These are phyloP conservation scores for Mycotypha africana DNA, from an alignment of 371 early-diverging fungal species.

Conservation along the genomic window DNA sequence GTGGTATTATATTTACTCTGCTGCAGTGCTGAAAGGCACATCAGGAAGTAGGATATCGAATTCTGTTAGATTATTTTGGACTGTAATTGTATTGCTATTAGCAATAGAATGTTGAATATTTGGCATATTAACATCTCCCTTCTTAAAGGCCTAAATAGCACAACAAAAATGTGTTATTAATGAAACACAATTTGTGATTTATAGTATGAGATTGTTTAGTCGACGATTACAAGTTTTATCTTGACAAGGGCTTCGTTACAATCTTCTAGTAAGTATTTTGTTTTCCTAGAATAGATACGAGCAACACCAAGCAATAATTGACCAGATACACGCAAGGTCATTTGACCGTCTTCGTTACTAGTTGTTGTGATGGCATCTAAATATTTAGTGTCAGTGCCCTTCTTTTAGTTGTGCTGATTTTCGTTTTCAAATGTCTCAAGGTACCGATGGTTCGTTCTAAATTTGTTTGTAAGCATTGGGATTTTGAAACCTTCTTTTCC, in stretches of 20 bases:
- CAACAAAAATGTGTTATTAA: background rate
- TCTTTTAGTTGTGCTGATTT: background rate
- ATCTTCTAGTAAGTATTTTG: slow-evolving; percentile 94
- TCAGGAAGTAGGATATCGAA: slow-evolving; percentile 87
- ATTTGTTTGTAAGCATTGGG: slow-evolving; percentile 89
- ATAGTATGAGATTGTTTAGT: background rate
- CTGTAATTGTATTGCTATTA: slow-evolving; percentile 76
- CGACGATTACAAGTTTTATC: slow-evolving; percentile 89
- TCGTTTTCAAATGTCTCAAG: too few species aligned
- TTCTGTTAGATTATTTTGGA: slow-evolving; percentile 83
- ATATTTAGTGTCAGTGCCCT: too few species aligned
- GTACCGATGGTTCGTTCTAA: slow-evolving; percentile 81
- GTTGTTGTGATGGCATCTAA: slow-evolving; percentile 75
- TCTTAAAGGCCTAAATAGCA: slow-evolving; percentile 68
- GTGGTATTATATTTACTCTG: too few species aligned
- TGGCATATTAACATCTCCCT: slow-evolving; percentile 84
- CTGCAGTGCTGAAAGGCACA: slow-evolving; percentile 54
- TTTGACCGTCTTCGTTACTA: slow-evolving; percentile 69
- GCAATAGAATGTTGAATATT: slow-evolving; percentile 68
- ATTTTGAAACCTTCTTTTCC: slow-evolving; percentile 95
- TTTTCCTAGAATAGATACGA: slow-evolving; percentile 95
- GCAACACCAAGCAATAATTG: slow-evolving; percentile 96
- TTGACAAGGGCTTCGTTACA: slow-evolving; percentile 94
- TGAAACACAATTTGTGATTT: background rate
- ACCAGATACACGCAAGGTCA: slow-evolving; percentile 93